Evolutionary conservation across 1,284 basidiomycete genomes (phyloP).

Genomic region (Tilletiopsis washingtonensis): DNA sequence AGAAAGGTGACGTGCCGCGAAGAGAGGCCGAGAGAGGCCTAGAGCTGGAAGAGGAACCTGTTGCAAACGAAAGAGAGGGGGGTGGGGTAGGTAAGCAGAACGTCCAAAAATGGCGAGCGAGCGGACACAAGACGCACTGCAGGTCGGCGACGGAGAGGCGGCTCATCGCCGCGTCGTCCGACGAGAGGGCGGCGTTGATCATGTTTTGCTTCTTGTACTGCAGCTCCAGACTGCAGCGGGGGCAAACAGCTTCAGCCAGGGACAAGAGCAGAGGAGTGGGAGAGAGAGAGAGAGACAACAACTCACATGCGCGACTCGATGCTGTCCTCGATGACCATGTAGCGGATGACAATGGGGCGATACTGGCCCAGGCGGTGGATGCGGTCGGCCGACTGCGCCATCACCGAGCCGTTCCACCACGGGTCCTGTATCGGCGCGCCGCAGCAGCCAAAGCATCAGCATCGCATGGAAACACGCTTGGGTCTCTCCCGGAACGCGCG

Average conservation of each 20-base stretch:
- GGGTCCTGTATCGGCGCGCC: too few relatives aligned
- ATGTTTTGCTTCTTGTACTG: slow-evolving; percentile 78
- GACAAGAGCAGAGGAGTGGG: not conserved
- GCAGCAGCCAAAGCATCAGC: too few relatives aligned
- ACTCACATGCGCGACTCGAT: too few relatives aligned
- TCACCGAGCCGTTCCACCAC: slow-evolving; percentile 46
- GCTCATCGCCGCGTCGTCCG: slow-evolving; percentile 46
- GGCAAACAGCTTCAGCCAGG: too few relatives aligned
- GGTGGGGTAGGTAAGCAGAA: too few relatives aligned
- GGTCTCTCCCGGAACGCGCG: too few relatives aligned
- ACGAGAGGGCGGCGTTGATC: slow-evolving; percentile 46
- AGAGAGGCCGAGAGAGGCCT: too few relatives aligned
- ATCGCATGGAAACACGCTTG: too few relatives aligned
- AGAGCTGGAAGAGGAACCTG: too few relatives aligned
- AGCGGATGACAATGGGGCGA: slow-evolving; percentile 79
- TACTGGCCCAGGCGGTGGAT: slow-evolving; percentile 82
- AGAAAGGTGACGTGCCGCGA: too few relatives aligned
- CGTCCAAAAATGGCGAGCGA: too few relatives aligned
- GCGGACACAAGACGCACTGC: slow-evolving; percentile 37
- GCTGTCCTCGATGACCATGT: slow-evolving; percentile 84
- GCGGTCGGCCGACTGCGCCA: slow-evolving; percentile 31
- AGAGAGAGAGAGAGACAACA: not conserved
- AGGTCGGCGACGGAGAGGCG: slow-evolving; percentile 42
- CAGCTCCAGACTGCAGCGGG: slow-evolving; percentile 72
- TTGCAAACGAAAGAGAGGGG: too few relatives aligned